Percentiles rank a stretch among this genome's conserved stretches.
Conservation (phyloP, 768 basidiomycete species). For the Rubroboletus satanas region DNA sequence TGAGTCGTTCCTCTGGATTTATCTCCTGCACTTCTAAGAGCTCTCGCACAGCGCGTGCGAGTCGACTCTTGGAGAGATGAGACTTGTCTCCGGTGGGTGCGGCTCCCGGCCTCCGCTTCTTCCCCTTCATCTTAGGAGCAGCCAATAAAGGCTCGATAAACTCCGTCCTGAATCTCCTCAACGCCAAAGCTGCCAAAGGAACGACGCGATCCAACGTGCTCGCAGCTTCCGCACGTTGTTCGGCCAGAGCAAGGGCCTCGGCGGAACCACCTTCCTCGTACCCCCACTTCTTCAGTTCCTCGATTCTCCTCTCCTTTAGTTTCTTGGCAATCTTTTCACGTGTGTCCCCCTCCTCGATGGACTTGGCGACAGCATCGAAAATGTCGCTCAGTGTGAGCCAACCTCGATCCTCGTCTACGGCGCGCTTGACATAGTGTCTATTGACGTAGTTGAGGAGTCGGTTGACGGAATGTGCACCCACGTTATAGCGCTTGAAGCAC, state of each 20-base stretch:
- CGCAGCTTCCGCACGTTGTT: constrained; percentile 71
- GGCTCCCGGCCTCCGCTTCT: constrained; percentile 47
- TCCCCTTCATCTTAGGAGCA: constrained; percentile 58
- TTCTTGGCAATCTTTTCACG: constrained; percentile 57
- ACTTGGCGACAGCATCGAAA: constrained; percentile 55
- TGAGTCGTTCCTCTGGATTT: constrained; percentile 43
- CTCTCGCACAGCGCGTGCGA: constrained; percentile 65
- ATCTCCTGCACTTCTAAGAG: constrained; percentile 53
- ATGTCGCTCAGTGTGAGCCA: constrained; percentile 71
- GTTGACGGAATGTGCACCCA: constrained; percentile 64
- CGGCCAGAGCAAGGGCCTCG: constrained; percentile 51
- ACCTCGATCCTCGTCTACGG: constrained; percentile 73
- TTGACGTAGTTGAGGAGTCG: constrained; percentile 73
- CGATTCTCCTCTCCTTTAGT: constrained; percentile 53
- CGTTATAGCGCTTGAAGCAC: constrained; percentile 65
- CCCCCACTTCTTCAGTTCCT: constrained; percentile 73
- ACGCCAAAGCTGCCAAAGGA: constrained; percentile 58
- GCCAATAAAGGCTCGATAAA: constrained; percentile 66
- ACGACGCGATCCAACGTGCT: constrained; percentile 65
- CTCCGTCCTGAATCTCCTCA: constrained; percentile 69
- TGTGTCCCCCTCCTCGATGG: constrained; percentile 48
- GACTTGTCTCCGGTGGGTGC: constrained; percentile 37
- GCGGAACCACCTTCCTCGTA: constrained; percentile 48
- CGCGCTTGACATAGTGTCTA: constrained; percentile 70
- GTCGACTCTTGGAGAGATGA: constrained; percentile 55